phyloP scores from a whole-genome alignment of 768 basidiomycete species.

The Trametes punicea region DNA sequence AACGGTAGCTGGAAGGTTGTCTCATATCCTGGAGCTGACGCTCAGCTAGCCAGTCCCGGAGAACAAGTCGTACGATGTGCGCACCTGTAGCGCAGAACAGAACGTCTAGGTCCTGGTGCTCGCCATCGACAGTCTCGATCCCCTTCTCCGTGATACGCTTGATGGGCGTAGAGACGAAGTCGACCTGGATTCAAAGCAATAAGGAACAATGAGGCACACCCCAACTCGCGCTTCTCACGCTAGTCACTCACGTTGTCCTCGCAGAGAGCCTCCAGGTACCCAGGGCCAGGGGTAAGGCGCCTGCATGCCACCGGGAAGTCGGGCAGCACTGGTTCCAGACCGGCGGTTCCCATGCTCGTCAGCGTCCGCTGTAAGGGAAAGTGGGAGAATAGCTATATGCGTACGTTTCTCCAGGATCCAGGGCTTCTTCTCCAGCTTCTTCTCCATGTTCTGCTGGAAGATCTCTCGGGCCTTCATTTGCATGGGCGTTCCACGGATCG shows the following conservation, averaged over 20 bases:
- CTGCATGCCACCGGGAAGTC: conserved; percentile 57
- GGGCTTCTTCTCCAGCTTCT: conserved; percentile 52
- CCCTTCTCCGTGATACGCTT: conserved; percentile 50
- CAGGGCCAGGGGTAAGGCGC: conserved; percentile 64
- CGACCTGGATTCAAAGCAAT: conserved; percentile 35
- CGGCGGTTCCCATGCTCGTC: not conserved
- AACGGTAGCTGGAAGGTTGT: conserved; percentile 46
- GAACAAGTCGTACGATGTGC: no score
- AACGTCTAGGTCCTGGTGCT: conserved; percentile 51
- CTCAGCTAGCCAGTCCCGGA: no score
- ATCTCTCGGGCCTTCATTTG: conserved; percentile 35
- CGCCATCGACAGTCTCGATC: conserved; percentile 54
- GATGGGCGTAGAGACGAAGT: conserved; percentile 51
- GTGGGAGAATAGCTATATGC: not conserved
- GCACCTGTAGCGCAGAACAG: conserved; percentile 62
- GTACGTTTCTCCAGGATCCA: conserved; percentile 56
- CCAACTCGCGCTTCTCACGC: not conserved
- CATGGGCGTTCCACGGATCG: conserved; percentile 38
- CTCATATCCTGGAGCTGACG: conserved; percentile 43
- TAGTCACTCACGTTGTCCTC: conserved; percentile 49
- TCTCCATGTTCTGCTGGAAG: conserved; percentile 45
- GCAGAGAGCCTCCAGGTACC: conserved; percentile 63
- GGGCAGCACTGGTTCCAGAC: conserved; percentile 46
- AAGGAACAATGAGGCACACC: not conserved
- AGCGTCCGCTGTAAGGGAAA: not conserved